Conservation (phyloP, 306 rosid species). For the Prunus mume region DNA sequence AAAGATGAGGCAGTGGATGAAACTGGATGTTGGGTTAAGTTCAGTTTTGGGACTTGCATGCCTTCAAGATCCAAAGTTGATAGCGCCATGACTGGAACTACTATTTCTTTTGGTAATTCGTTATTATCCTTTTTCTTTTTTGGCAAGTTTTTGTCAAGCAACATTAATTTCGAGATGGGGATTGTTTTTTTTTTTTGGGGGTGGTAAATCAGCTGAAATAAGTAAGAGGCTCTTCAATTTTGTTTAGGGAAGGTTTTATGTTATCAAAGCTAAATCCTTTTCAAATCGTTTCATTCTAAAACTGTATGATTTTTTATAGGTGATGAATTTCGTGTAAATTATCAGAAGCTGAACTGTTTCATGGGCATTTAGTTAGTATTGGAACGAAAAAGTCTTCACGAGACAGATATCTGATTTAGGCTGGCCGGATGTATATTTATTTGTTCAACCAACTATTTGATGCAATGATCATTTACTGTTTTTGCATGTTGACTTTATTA, state of each 20-base stretch:
- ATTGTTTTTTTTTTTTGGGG: neutral
- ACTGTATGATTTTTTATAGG: neutral
- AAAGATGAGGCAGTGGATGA: constrained; percentile 42
- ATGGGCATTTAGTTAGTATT: neutral
- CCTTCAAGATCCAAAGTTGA: constrained; percentile 89
- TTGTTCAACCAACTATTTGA: neutral
- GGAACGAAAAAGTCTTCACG: neutral
- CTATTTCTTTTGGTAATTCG: constrained; percentile 51
- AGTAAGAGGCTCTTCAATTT: constrained; percentile 10
- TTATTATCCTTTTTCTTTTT: neutral
- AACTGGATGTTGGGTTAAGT: constrained; percentile 63
- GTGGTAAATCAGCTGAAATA: constrained; percentile 7
- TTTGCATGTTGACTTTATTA: constrained; percentile 4
- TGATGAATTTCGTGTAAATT: neutral
- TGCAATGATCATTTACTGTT: neutral
- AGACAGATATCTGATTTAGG: neutral
- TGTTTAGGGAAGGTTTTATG: neutral
- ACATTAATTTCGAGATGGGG: neutral
- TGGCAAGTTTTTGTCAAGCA: neutral
- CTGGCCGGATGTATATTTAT: neutral
- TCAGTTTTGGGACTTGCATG: constrained; percentile 63
- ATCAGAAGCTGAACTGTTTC: neutral
- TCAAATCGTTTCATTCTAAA: neutral
- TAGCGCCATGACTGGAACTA: constrained; percentile 58
- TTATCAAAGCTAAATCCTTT: neutral